A percentile compares a stretch with the other conserved stretches of the same genome.
These are phyloP conservation scores for Podila clonocystis DNA, from an alignment of 192 early-diverging fungal species.

Conservation along the genomic window DNA sequence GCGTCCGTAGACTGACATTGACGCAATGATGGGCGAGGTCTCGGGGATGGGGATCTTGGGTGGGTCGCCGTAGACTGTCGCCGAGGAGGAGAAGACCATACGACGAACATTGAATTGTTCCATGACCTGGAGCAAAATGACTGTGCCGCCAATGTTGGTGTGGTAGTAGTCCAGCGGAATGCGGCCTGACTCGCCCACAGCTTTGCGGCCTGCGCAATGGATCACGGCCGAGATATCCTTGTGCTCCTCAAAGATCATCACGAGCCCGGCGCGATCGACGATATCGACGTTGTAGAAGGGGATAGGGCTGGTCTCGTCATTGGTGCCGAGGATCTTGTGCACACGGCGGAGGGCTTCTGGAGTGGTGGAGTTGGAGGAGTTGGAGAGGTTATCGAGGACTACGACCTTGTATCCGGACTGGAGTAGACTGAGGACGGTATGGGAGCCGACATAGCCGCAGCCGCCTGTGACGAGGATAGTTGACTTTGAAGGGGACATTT, in stretches of 20 bases:
- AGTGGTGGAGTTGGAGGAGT: constrained; percentile 52
- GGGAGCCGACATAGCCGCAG: constrained; percentile 93
- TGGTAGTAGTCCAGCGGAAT: constrained; percentile 92
- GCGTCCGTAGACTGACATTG: constrained; percentile 94
- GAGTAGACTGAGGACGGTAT: constrained; percentile 85
- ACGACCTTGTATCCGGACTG: constrained; percentile 85
- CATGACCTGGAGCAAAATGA: constrained; percentile 88
- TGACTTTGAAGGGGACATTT: constrained; percentile 15
- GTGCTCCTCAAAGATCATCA: constrained; percentile 78
- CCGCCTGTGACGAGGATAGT: constrained; percentile 73
- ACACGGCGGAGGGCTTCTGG: constrained; percentile 37
- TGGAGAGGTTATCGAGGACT: constrained; percentile 92
- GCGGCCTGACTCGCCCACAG: constrained; percentile 81
- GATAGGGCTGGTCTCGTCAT: constrained; percentile 55
- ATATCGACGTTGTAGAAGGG: constrained; percentile 86
- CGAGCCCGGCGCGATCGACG: constrained; percentile 70
- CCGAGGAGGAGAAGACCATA: constrained; percentile 95
- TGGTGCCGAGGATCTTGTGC: constrained; percentile 18
- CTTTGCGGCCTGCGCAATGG: constrained; percentile 92
- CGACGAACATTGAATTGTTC: constrained; percentile 79
- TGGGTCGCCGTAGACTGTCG: constrained; percentile 89
- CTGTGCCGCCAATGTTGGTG: constrained; percentile 91
- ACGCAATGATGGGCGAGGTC: constrained; percentile 71
- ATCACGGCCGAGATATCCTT: constrained; percentile 68
- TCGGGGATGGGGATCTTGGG: constrained; percentile 77